These are phyloP conservation scores for Gypsophila paniculata DNA, from an alignment of 179 eudicot species.

Conservation along the genomic window DNA sequence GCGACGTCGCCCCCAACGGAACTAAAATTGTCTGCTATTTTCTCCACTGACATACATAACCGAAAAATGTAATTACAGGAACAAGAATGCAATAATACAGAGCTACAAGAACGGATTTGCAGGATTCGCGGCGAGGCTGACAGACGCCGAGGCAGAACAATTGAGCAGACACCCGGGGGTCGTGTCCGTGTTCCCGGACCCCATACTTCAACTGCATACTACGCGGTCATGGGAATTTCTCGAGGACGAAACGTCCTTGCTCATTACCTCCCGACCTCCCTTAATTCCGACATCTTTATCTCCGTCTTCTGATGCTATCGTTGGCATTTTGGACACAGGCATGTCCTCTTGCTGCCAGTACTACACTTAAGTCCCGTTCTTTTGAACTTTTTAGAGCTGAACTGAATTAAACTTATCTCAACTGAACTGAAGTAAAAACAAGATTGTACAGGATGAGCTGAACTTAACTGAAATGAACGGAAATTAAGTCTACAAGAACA, in stretches of 20 bases:
- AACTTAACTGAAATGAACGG: too few species aligned
- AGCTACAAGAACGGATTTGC: constrained; percentile 54
- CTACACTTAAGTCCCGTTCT: too few species aligned
- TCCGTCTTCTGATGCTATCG: constrained; percentile 38
- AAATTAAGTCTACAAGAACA: too few species aligned
- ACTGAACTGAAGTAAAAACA: too few species aligned
- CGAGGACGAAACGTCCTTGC: constrained; percentile 33
- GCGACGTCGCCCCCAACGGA: too few species aligned
- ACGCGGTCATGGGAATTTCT: constrained; percentile 73
- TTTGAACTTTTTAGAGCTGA: too few species aligned
- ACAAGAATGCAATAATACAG: constrained; percentile 39
- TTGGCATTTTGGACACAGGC: constrained; percentile 54
- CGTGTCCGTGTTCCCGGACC: constrained; percentile 67
- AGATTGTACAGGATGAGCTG: too few species aligned
- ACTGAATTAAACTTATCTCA: too few species aligned
- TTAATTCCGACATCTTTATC: constrained; percentile 11
- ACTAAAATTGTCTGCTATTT: too few species aligned
- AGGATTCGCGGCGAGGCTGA: constrained; percentile 63
- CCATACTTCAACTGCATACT: constrained; percentile 55
- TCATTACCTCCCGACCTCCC: constrained; percentile 23
- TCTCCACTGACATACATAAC: too few species aligned
- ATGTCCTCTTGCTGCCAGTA: background rate
- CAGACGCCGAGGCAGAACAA: constrained; percentile 45
- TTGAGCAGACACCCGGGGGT: constrained; percentile 44
- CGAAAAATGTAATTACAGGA: too few species aligned